Evolutionary conservation across 345 rosid genomes (phyloP), one percentile per base, ranked within the genome.

Genomic region (Excoecaria cochinchinensis): DNA sequence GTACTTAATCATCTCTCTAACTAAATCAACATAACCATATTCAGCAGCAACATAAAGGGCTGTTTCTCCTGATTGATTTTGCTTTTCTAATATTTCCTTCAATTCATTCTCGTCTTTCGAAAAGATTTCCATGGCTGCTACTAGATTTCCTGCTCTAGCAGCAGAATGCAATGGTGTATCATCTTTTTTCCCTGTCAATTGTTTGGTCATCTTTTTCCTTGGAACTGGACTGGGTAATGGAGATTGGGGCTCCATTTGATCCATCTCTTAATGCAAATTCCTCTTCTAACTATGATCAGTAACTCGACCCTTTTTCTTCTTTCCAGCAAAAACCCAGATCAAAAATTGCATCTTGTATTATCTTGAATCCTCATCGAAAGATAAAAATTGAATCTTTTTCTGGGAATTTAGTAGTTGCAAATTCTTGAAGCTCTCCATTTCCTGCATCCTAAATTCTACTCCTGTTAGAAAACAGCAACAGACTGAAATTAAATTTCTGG

Each of bases 41-140:
- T 95, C 99, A 0, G 96, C 90, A 0, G 98, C 97, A 42, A 91
- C 97, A 67, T 95, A 95, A n/a, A 95, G 91, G 55, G 90, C 96
- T 8, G 99, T 91, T 71, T 95, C 99, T 1, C 98, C 98, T 4
- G 99, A 83, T 63, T 87, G 94, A 80, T 95, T 95, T 81, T 91
- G 96, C 83, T 88, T 93, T 65, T 78, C 85, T 70, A 93, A 72
- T 74, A 91, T 60, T 65, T 79, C 83, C 64, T 81, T 83, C 75
- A 89, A 77, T 44, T 88, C 88, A n/a, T 72, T 76, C 71, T 85
- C 92, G 48, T 50, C 83, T 1, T 82, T 82, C 0, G 86, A 75
- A 3, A 95, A 79, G 68, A 90, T 88, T 58, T 91, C 90, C 53
- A 58, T 78, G 36, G 89, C 85, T 46, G 70, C 80, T 5, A 63